Conservation (phyloP, 768 basidiomycete species). For the Trametes coccinea region DNA sequence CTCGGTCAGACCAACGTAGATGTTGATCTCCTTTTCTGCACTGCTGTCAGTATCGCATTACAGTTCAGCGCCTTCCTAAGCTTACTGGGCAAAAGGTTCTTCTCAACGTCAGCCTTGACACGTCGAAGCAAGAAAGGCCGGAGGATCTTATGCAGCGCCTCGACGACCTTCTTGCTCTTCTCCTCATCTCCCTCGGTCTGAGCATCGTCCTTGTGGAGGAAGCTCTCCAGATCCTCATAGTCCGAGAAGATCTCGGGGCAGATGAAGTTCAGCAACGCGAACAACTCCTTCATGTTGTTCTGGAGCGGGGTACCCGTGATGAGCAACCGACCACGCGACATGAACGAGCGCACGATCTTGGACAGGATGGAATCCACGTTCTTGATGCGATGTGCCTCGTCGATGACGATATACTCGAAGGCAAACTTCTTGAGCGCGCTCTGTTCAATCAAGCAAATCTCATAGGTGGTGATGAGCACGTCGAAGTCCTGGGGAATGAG, state of each 20-base stretch:
- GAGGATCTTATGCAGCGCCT: slow-evolving; percentile 95
- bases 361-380: slow-evolving; percentile 95
- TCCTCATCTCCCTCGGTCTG: slow-evolving; percentile 71
- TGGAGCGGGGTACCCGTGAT: slow-evolving; percentile 98
- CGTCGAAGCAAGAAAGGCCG: slow-evolving; percentile 91
- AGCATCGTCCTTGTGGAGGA: slow-evolving; percentile 85
- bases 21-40: slow-evolving; percentile 96
- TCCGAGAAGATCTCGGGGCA: slow-evolving; percentile 95
- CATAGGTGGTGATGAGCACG: slow-evolving; percentile 94
- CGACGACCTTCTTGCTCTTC: slow-evolving; percentile 90
- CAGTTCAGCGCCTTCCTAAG: neutral
- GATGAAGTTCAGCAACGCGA: slow-evolving; percentile 90
- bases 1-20: slow-evolving; percentile 94
- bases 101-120: slow-evolving; percentile 97
- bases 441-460: slow-evolving; percentile 95
- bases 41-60: neutral
- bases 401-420: slow-evolving; percentile 97
- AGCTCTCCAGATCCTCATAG: slow-evolving; percentile 88
- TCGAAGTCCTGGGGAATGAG: slow-evolving; percentile 90
- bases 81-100: slow-evolving; percentile 87
- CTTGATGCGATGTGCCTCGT: slow-evolving; percentile 99
- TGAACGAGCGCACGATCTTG: slow-evolving; percentile 91
- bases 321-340: slow-evolving; percentile 83
- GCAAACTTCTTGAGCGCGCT: slow-evolving; percentile 90
- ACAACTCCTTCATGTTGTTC: slow-evolving; percentile 96